Percentiles rank a stretch among this genome's conserved stretches.
phyloP scores from a whole-genome alignment of 345 rosid genomes.

The Reutealis trisperma region DNA sequence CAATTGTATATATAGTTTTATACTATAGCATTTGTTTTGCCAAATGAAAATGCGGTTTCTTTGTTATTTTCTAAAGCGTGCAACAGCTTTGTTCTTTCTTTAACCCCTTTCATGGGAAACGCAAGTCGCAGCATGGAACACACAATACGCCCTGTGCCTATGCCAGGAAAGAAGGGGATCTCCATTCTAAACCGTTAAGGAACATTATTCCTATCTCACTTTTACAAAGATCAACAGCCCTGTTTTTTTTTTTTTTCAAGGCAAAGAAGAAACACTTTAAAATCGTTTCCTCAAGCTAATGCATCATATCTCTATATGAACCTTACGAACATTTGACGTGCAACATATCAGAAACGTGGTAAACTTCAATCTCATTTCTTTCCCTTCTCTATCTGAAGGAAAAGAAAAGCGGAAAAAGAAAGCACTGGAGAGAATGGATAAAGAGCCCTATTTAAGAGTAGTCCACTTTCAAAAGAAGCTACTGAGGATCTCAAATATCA shows the following conservation, averaged over 20 bases:
- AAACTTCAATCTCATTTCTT: background rate
- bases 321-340: background rate
- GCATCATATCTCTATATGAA: background rate
- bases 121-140: too few relatives aligned
- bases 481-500: constrained; percentile 21
- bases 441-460: background rate
- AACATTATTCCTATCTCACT: background rate
- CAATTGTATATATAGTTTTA: background rate
- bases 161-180: background rate
- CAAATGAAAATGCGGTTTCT: background rate
- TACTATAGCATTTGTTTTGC: background rate
- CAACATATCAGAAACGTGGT: background rate
- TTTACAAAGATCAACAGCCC: background rate
- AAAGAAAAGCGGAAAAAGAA: background rate
- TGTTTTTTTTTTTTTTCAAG: background rate
- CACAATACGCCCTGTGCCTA: too few relatives aligned
- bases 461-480: background rate
- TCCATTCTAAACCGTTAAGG: background rate
- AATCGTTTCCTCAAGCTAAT: background rate
- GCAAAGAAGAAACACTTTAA: background rate
- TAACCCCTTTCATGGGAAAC: too few relatives aligned
- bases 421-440: background rate
- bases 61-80: background rate
- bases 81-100: background rate
- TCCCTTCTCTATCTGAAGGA: background rate